Base-by-base conservation (phyloP, 306 rosid species). In the Rosa multiflora region DNA sequence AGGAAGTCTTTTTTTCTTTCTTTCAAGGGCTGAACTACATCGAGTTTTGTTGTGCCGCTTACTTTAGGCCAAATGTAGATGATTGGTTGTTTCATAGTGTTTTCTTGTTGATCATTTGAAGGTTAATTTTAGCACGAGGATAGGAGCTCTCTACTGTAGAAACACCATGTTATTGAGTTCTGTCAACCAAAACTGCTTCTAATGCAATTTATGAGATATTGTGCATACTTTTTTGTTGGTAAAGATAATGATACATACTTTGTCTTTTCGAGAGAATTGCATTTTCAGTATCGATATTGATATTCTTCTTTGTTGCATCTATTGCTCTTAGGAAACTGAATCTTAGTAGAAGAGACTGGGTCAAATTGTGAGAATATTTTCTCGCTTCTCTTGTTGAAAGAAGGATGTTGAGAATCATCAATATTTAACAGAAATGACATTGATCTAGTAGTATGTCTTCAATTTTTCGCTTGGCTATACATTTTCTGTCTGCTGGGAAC, bases 1-100 rank as follows among this genome's bases (percentile, higher is more conserved):
- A 87, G 85, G 78, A 78, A 79, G 76, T 32, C 73, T 48, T 46
- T 32, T 52, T 55, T 55, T 2, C 3, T 8, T 20, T 6, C 48
- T 70, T 52, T 70, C 68, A 63, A 58, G 48, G 47, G 14, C 6
- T 12, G 63, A 32, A 71, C 44, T 72, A 8, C 63, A 49, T 20
- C 8, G 3, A 37, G 47, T 67, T 3, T 8, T 58, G 26, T 63
- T 55, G n/a, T 13, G 13, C 21, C 52, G 1, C 23, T 17, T 26
- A 15, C 26, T 42, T 74, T 74, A 23, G 69, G 69, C 15, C 55
- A 74, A 39, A 20, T 40, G 9, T 74, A 58, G 39, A 32, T n/a
- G 10, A 21, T 47, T 21, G 40, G 6, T 23, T 21, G 51, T 39
- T 55, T 73, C 40, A 21, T 18, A 21, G 40, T 58, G 42, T 42